These are phyloP conservation scores for Leccinum truebloodii DNA, from an alignment of 768 basidiomycete genomes.

Conservation along the genomic window DNA sequence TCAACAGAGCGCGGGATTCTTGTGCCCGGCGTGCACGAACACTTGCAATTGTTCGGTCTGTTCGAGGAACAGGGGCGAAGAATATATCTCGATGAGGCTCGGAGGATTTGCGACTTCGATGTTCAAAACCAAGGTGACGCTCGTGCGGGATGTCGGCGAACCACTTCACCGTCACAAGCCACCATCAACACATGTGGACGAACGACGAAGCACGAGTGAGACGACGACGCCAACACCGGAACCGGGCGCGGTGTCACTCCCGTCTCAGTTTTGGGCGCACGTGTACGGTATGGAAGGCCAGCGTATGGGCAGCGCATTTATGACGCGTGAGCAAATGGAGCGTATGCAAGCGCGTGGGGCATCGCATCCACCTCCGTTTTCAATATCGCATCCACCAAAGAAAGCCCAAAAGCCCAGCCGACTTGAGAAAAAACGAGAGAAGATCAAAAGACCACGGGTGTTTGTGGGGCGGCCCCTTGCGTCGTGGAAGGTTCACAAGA, in stretches of 20 bases:
- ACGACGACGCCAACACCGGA: constrained; percentile 8
- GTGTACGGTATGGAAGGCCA: constrained; percentile 35
- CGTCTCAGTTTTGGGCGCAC: constrained; percentile 35
- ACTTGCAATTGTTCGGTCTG: constrained; percentile 53
- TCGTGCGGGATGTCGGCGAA: constrained; percentile 22
- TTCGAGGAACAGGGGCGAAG: constrained; percentile 45
- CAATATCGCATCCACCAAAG: neutral
- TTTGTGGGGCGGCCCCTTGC: constrained; percentile 27
- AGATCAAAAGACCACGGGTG: constrained; percentile 15
- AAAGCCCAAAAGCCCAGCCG: neutral
- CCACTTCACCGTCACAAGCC: neutral
- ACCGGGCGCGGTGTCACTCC: neutral
- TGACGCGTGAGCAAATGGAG: constrained; percentile 13
- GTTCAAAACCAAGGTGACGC: constrained; percentile 23
- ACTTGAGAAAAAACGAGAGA: constrained; percentile 2
- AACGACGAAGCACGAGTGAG: neutral
- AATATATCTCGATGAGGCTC: constrained; percentile 39
- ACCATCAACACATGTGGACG: neutral
- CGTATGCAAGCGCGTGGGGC: neutral
- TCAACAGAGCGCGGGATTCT: constrained; percentile 28
- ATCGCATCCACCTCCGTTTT: neutral
- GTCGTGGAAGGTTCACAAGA: constrained; percentile 25
- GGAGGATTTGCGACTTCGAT: constrained; percentile 25
- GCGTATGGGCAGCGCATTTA: constrained; percentile 29
- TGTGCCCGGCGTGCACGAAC: constrained; percentile 47